These are phyloP conservation scores for Sisymbrium altissimum DNA, from an alignment of 345 rosid species.

Conservation along the genomic window DNA sequence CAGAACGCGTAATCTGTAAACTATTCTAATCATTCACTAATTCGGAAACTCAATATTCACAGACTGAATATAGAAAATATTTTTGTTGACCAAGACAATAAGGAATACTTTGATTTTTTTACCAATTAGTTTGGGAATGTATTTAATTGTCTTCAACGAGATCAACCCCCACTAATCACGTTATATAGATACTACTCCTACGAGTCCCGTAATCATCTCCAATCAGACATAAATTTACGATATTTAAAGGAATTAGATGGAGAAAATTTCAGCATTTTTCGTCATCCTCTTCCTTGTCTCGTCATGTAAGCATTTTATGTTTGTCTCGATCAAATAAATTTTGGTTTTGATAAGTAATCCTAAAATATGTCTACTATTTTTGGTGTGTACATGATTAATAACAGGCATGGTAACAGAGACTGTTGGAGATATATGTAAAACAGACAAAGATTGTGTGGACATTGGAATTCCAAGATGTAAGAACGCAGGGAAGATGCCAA, in stretches of 20 bases:
- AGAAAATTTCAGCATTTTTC: slow-evolving; percentile 18
- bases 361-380: too few species aligned
- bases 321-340: not conserved
- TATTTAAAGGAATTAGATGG: not conserved
- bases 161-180: not conserved
- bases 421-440: slow-evolving; percentile 23
- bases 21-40: not conserved
- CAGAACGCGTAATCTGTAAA: not conserved
- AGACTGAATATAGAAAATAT: not conserved
- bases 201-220: not conserved
- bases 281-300: slow-evolving; percentile 16
- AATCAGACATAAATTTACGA: not conserved
- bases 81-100: not conserved
- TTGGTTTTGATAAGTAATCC: too few species aligned
- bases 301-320: slow-evolving; percentile 8
- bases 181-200: not conserved
- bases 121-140: not conserved
- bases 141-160: not conserved
- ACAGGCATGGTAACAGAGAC: slow-evolving; percentile 14
- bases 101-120: not conserved
- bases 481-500: slow-evolving; percentile 3
- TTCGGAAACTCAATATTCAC: not conserved
- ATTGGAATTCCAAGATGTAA: slow-evolving; percentile 24
- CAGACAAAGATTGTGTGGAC: slow-evolving; percentile 15
- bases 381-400: too few species aligned